Evolutionary conservation across 306 rosid genomes (phyloP), one percentile per base, ranked within the genome.

Genomic region (Sechiopsis laciniata): DNA sequence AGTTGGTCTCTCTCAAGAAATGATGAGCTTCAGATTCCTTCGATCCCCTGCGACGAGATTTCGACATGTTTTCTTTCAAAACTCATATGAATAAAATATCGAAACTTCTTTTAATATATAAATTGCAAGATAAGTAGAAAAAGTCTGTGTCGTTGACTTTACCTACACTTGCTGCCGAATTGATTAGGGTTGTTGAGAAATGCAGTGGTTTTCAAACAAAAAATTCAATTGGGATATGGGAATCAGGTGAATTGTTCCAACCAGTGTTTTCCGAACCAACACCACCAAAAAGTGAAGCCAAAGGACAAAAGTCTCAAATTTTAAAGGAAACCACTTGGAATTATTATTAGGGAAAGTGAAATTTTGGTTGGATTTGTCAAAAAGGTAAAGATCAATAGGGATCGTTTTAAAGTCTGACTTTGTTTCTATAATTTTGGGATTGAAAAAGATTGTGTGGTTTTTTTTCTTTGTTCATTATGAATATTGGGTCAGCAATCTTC

Each of bases 241-340:
- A 32, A 7, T 3, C 70, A 3, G 45, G 19, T 26, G 66, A 26
- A 7, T 26, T 7, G 14, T 21, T 48, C 56, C 20, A 7, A n/a
- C 13, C n/a, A 37, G 8, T 40, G 8, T 40, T 40, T 40, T 40
- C 8, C 9, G 8, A 40, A 40, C 46, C 8, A 40, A 70, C 59
- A 51, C 12, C 56, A 37, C 55, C 55, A 68, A 68, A 46, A 68
- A 68, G 73, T 68, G 32, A 67, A 14, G 7, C 14, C 20, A 51
- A 51, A 13, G 8, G 14, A 0, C 58, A 70, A 51, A 51, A 70
- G 20, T 48, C 13, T 24, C 74, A 24, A 68, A 42, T 21, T 67
- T 20, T 4, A 14, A 42, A 69, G 24, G 74, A 70, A 51, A 46
- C 74, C 59, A 70, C 74, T 29, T 70, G 59, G 59, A 70, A 22